Evolutionary conservation across 169 alveolate genomes (phyloP).

Genomic region (Babesia ovata): DNA sequence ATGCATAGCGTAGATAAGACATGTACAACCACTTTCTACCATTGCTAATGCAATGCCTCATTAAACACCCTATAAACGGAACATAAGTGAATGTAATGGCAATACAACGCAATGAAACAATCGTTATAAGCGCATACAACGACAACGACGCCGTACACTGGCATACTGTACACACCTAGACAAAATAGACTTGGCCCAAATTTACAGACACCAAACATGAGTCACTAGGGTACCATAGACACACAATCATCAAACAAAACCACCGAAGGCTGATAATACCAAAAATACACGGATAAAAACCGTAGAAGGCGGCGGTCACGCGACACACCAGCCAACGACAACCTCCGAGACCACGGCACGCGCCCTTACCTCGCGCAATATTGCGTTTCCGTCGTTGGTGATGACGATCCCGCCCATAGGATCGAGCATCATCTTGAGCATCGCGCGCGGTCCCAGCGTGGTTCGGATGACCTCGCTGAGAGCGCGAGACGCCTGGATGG

Average conservation of each 20-base stretch:
- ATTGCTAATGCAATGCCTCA: no score
- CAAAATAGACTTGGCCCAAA: neutral
- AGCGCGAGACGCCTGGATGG: conserved; percentile 94
- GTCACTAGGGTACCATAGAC: neutral
- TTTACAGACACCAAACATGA: neutral
- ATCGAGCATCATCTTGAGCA: conserved; percentile 98
- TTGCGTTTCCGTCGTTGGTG: conserved; percentile 98
- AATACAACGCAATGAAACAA: no score
- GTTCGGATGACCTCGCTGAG: conserved; percentile 96
- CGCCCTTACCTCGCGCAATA: conserved; percentile 89
- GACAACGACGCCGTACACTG: no score
- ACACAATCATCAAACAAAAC: neutral
- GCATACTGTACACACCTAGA: neutral
- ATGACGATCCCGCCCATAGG: conserved; percentile 99
- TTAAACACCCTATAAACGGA: no score
- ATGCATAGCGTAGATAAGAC: no score
- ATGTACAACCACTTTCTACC: no score
- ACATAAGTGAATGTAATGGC: no score
- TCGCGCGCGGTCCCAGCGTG: conserved; percentile 98
- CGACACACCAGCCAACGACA: neutral
- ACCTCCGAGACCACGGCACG: neutral
- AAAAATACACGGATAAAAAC: no score
- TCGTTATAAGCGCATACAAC: no score
- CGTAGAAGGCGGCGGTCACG: neutral
- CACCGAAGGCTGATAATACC: neutral